Evolutionary conservation across 345 rosid species (phyloP).

Genomic region (Pelargonium nanum): DNA sequence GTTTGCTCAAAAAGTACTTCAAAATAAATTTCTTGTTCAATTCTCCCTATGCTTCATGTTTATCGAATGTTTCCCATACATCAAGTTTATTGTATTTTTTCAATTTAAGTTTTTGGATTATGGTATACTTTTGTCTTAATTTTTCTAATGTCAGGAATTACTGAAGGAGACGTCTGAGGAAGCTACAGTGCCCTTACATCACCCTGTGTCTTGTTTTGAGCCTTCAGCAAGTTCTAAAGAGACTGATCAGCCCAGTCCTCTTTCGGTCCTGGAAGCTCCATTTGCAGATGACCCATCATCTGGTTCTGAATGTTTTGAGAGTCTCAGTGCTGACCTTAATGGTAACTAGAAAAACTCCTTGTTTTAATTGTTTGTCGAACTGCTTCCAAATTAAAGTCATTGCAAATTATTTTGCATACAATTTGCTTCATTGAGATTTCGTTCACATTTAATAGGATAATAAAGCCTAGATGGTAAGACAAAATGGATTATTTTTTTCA

Average conservation of each 20-base stretch:
- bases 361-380: neutral
- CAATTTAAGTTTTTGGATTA: neutral
- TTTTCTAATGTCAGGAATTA: conserved; percentile 32
- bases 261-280: conserved; percentile 81
- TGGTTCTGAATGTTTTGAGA: conserved; percentile 88
- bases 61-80: neutral
- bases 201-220: conserved; percentile 33
- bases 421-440: neutral
- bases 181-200: conserved; percentile 19
- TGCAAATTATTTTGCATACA: neutral
- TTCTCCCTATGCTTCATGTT: neutral
- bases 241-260: conserved; percentile 90
- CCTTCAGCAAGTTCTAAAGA: conserved; percentile 59
- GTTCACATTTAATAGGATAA: neutral
- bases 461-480: neutral
- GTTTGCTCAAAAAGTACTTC: no score
- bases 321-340: conserved; percentile 81
- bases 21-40: no score
- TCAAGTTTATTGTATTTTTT: no score
- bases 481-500: neutral
- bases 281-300: conserved; percentile 64
- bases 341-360: conserved; percentile 37
- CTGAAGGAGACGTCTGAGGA: conserved; percentile 26
- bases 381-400: neutral
- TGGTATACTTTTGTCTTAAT: neutral